These are phyloP conservation scores for Panaeolus cyanescens DNA, from an alignment of 768 basidiomycete species.

Conservation along the genomic window DNA sequence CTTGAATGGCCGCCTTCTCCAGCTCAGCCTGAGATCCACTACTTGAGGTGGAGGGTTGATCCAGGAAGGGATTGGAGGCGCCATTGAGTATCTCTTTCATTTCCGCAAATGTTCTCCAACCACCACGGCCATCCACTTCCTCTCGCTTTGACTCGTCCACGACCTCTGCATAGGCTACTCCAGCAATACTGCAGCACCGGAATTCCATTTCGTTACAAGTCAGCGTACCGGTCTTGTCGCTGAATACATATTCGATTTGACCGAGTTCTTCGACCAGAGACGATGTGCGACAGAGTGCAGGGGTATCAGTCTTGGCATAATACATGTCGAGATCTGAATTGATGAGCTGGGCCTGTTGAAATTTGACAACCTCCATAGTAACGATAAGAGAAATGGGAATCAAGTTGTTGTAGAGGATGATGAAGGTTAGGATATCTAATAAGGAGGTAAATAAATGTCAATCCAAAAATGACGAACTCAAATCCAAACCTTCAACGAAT, in stretches of 20 bases:
- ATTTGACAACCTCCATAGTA: conserved; percentile 99
- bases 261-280: conserved; percentile 98
- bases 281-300: conserved; percentile 96
- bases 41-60: conserved; percentile 37
- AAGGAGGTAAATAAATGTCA: conserved; percentile 14
- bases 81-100: conserved; percentile 59
- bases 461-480: not conserved
- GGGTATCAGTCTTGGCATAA: conserved; percentile 91
- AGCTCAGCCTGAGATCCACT: conserved; percentile 28
- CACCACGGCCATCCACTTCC: conserved; percentile 54
- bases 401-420: conserved; percentile 98
- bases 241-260: conserved; percentile 96
- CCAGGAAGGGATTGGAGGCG: conserved; percentile 60
- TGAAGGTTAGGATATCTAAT: conserved; percentile 93
- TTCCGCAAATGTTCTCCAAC: conserved; percentile 82
- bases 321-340: conserved; percentile 99
- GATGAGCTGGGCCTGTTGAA: conserved; percentile 95
- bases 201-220: conserved; percentile 99
- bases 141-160: conserved; percentile 87
- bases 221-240: conserved; percentile 93
- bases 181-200: conserved; percentile 84
- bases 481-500: conserved; percentile 74
- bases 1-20: conserved; percentile 58
- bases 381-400: conserved; percentile 99
- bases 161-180: conserved; percentile 84